Percentiles rank a stretch among this genome's conserved stretches.
These are phyloP conservation scores for Westerdykella sp. DNA, from an alignment of 2,329 filamentous ascomycete genomes.

Conservation along the genomic window DNA sequence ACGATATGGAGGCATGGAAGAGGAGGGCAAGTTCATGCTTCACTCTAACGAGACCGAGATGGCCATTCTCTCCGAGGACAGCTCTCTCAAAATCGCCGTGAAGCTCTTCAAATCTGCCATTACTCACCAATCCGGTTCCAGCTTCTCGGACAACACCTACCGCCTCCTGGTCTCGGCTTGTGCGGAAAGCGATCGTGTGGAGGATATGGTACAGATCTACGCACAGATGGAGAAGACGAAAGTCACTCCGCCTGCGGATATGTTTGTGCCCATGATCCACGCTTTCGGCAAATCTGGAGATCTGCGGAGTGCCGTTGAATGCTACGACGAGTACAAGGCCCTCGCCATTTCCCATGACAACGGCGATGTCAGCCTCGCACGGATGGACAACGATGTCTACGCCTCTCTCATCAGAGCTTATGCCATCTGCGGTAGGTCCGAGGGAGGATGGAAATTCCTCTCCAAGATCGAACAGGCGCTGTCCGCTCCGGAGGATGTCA, in stretches of 20 bases:
- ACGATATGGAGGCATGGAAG: slow-evolving; percentile 79
- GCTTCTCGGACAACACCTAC: slow-evolving; percentile 77
- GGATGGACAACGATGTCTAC: slow-evolving; percentile 79
- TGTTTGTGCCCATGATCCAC: slow-evolving; percentile 92
- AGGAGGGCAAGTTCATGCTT: slow-evolving; percentile 80
- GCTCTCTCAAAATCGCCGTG: slow-evolving; percentile 76
- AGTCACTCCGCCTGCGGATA: slow-evolving; percentile 67
- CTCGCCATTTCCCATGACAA: slow-evolving; percentile 80
- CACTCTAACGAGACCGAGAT: slow-evolving; percentile 81
- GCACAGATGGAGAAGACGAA: slow-evolving; percentile 81
- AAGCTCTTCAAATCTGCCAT: slow-evolving; percentile 77
- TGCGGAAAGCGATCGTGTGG: slow-evolving; percentile 70
- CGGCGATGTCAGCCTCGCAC: slow-evolving; percentile 61
- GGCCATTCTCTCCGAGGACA: slow-evolving; percentile 79
- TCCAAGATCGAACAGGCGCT: slow-evolving; percentile 63
- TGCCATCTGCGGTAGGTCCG: slow-evolving; percentile 69
- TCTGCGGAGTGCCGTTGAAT: slow-evolving; percentile 80
- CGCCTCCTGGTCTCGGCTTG: slow-evolving; percentile 80
- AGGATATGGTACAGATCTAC: slow-evolving; percentile 86
- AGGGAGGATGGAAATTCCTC: slow-evolving; percentile 80
- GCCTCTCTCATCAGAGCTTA: slow-evolving; percentile 89
- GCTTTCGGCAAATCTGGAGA: slow-evolving; percentile 80
- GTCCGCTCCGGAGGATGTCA: slow-evolving; percentile 45
- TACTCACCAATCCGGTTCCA: slow-evolving; percentile 51
- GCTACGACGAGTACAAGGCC: slow-evolving; percentile 89